Evolutionary conservation across 139 green algal genomes (phyloP).

Genomic region (Eudorina sp.): DNA sequence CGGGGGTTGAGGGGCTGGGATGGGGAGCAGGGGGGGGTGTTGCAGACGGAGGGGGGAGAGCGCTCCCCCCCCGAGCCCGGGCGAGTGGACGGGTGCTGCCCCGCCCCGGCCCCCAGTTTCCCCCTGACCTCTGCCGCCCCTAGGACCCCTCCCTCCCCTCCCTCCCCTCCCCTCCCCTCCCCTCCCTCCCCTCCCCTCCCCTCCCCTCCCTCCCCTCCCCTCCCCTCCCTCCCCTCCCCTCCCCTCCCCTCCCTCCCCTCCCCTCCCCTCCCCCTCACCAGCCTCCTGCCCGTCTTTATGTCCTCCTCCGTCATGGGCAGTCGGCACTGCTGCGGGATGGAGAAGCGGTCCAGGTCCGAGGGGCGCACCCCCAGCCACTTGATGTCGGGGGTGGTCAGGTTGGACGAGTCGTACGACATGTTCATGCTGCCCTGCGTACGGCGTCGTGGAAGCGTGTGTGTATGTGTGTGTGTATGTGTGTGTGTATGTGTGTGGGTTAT

Average conservation of each 20-base stretch:
- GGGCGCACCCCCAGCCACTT: slow-evolving; percentile 95
- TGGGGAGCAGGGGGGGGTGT: too few species aligned
- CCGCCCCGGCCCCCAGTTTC: too few species aligned
- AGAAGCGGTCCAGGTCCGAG: slow-evolving; percentile 91
- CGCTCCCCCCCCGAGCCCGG: too few species aligned
- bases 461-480: neutral
- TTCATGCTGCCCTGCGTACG: slow-evolving; percentile 66
- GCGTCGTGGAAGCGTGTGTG: too few species aligned
- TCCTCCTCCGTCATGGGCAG: slow-evolving; percentile 95
- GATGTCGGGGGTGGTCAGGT: slow-evolving; percentile 95
- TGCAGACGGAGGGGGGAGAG: too few species aligned
- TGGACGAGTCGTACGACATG: slow-evolving; percentile 81
- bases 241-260: slow-evolving; percentile 62
- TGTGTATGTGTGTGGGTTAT: too few species aligned
- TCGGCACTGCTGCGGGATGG: slow-evolving; percentile 94
- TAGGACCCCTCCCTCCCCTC: too few species aligned
- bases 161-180: neutral
- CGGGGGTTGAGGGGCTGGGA: too few species aligned
- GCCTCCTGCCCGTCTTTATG: slow-evolving; percentile 85
- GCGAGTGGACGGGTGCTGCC: too few species aligned
- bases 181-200: neutral
- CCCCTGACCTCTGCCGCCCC: too few species aligned
- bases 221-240: slow-evolving; percentile 71
- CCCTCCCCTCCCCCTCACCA: slow-evolving; percentile 61
- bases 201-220: neutral